Evolutionary conservation across 345 rosid species (phyloP).

Genomic region (Corymbia maculata): DNA sequence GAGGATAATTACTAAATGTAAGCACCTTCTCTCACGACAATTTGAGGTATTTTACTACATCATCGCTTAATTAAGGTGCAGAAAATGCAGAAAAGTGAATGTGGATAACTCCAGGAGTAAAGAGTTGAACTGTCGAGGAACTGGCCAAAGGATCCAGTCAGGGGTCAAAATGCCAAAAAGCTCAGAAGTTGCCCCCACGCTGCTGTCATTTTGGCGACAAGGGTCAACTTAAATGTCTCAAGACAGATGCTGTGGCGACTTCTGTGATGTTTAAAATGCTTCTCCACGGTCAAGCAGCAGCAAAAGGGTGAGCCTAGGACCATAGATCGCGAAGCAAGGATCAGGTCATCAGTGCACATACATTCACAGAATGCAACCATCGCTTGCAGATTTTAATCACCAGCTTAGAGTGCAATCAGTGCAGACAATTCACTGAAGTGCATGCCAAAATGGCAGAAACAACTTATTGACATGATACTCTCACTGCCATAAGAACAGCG

Average conservation of each 20-base stretch:
- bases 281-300: background rate
- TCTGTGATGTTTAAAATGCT: background rate
- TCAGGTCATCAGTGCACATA: background rate
- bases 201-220: background rate
- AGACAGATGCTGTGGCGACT: background rate
- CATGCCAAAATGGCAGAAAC: background rate
- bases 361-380: background rate
- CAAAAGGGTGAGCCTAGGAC: background rate
- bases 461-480: background rate
- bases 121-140: background rate
- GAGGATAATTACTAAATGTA: background rate
- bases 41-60: background rate
- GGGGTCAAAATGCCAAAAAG: background rate
- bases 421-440: background rate
- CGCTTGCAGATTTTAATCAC: background rate
- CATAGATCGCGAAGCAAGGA: background rate
- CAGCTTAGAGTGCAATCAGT: background rate
- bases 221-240: background rate
- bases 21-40: background rate
- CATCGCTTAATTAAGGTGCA: background rate
- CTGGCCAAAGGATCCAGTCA: background rate
- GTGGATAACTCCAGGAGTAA: background rate
- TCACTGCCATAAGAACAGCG: background rate
- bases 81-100: background rate
- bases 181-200: background rate